These are phyloP conservation scores for Sporothrix globosa DNA, from an alignment of 2,329 filamentous ascomycete genomes.

Conservation along the genomic window DNA sequence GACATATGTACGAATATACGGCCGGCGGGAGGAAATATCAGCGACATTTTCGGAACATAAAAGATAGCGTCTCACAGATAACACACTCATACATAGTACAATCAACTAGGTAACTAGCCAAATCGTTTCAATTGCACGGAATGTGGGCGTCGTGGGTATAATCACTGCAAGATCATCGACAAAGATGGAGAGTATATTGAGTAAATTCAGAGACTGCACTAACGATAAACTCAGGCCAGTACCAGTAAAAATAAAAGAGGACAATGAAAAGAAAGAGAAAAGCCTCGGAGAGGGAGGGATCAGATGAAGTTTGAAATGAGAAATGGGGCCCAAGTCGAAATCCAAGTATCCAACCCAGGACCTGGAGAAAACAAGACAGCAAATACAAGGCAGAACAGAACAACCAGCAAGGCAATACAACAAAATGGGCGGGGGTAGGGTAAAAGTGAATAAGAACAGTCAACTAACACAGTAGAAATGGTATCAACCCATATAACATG, in stretches of 20 bases:
- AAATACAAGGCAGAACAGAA: not conserved
- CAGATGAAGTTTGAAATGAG: not conserved
- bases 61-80: constrained; percentile 2
- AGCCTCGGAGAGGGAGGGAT: not conserved
- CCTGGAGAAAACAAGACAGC: not conserved
- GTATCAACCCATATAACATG: constrained; percentile 24
- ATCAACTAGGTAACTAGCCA: not conserved
- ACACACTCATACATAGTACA: not conserved
- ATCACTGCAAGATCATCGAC: no score
- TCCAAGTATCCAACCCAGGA: not conserved
- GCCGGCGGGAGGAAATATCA: not conserved
- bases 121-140: no score
- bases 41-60: constrained; percentile 9
- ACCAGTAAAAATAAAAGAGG: not conserved
- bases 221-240: not conserved
- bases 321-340: not conserved
- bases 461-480: constrained; percentile 20
- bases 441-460: not conserved
- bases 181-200: no score
- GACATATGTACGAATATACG: constrained; percentile 21
- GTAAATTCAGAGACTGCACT: no score
- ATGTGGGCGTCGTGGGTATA: no score
- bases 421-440: no score
- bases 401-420: not conserved
- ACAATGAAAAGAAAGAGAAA: not conserved